Base-by-base conservation (phyloP, 2,329 filamentous ascomycete species). In the Pseudocercospora fuligena region DNA sequence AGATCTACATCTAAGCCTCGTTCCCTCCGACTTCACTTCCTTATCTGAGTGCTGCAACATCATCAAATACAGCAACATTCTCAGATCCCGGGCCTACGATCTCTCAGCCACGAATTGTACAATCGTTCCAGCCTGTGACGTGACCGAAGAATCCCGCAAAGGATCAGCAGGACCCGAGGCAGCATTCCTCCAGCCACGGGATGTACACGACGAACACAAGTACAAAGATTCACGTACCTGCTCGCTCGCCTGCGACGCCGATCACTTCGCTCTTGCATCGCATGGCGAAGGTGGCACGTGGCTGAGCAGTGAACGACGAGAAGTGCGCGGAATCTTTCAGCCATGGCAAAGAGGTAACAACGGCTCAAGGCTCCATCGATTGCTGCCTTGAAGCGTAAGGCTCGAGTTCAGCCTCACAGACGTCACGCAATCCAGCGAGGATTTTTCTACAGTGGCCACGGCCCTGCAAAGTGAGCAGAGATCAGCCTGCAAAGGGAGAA, bases 1-100 rank as follows among this genome's bases (percentile, higher is more conserved):
- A 58, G 56, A 58, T 58, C 56, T 36, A 58, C 56, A 40, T 58
- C 56, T 58, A 58, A 58, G 56, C 56, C 56, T 40, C 16, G 31
- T 40, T 8, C 16, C n/a, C 56, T 11, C 31, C 14, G 19, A 40
- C 19, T 21, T 14, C 56, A 25, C 19, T 25, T 43, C 40, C 40
- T 43, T 33, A 8, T 33, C 8, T 33, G 11, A 33, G 31, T 33
- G 31, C 31, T 46, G 40, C 3, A 46, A 2, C n/a, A 53, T 11
- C 3, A 53, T 12, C 51, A 11, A 7, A 6, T 3, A 23, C 19
- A 12, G 6, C 16, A 49, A 49, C 16, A 23, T 8, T 6, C 46
- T 16, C 8, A 8, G 3, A 31, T 3, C 6, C 8, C 19, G 6
- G n/a, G 21, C 33, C 7, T 8, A 19, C 53, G 3, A 29, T 23